Percentiles rank a stretch among this genome's conserved stretches.
Evolutionary conservation across 345 rosid genomes (phyloP).

Genomic region (Salix purpurea): DNA sequence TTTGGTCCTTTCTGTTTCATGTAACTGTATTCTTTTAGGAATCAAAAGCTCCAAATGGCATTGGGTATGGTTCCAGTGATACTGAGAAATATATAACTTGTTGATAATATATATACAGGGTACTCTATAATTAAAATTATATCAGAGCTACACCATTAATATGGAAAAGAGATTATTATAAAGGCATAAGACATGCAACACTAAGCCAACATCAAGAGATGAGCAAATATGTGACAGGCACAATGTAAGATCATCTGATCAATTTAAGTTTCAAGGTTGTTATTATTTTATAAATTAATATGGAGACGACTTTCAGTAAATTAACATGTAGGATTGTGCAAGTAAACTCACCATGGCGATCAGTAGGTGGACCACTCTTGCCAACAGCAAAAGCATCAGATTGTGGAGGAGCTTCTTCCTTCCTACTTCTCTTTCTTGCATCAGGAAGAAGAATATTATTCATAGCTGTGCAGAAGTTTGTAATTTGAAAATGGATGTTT

Average conservation of each 20-base stretch:
- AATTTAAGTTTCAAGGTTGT: too few relatives aligned
- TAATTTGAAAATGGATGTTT: conserved; percentile 64
- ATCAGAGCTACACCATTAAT: background rate
- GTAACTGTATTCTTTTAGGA: too few relatives aligned
- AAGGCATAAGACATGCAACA: background rate
- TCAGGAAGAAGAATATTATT: conserved; percentile 58
- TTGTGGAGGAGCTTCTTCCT: conserved; percentile 20
- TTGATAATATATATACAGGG: background rate
- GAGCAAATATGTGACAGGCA: background rate
- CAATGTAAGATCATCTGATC: background rate
- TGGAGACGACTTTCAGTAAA: background rate
- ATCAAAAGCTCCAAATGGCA: too few relatives aligned
- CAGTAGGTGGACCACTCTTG: conserved; percentile 25
- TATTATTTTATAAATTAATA: background rate
- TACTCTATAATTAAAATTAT: background rate
- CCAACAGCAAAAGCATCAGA: conserved; percentile 54
- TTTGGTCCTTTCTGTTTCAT: too few relatives aligned
- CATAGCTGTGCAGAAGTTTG: conserved; percentile 53
- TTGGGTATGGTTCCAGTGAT: too few relatives aligned
- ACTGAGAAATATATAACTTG: background rate
- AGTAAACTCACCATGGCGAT: conserved; percentile 42
- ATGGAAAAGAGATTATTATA: background rate
- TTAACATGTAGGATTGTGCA: background rate
- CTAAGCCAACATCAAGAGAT: background rate
- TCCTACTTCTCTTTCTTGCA: conserved; percentile 15